Base-by-base conservation (phyloP, 2,329 filamentous ascomycete genomes). In the Diaporthe sp. region DNA sequence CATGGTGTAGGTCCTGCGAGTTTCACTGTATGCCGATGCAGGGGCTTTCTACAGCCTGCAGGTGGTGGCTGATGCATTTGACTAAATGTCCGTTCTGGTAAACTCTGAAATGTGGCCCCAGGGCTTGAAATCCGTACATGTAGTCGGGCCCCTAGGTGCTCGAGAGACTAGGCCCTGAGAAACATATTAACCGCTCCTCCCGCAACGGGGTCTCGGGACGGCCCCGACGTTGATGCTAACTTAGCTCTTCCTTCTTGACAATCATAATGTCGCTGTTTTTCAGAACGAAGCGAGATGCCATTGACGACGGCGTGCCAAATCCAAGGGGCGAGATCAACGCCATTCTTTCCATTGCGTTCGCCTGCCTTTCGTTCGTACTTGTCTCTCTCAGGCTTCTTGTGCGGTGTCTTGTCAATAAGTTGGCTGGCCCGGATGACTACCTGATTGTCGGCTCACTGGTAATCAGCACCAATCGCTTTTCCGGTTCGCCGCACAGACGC, bases 231-330 rank as follows among this genome's bases (percentile, higher is more conserved):
- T 39, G 47, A 68, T 68, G 32, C 63, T 66, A 25, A 19, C 13
- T 66, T 53, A 37, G 47, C 13, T 53, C 10, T 25, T 19, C 5
- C 42, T 53, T 8, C 13, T 39, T 53, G 63, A 27, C 4, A 17
- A 27, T 68, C 63, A 68, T 32, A 4, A 63, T 68, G 63, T 27
- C 68, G 37, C 55, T 25, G 37, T 70, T 44, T 37, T 7, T 56
- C 51, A 27, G 35, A 17, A 32, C 1, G 25, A 56, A 32, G 79
- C 82, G 13, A 86, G 85, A 77, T 55, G 75, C 74, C 22, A 77
- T 77, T 37, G 75, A 77, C 70, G 75, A 77, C 25, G 70, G 70
- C 15, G 50, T 75, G 9, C 70, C 69, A 13, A 77, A 77, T 51
- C 74, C 74, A 12, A 58, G 72, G 4, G 75, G 75, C n/a, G 47